A percentile compares a stretch with the other conserved stretches of the same genome.
These are phyloP conservation scores for Juglanconis juglandina DNA, from an alignment of 2,329 filamentous ascomycete genomes.

Conservation along the genomic window DNA sequence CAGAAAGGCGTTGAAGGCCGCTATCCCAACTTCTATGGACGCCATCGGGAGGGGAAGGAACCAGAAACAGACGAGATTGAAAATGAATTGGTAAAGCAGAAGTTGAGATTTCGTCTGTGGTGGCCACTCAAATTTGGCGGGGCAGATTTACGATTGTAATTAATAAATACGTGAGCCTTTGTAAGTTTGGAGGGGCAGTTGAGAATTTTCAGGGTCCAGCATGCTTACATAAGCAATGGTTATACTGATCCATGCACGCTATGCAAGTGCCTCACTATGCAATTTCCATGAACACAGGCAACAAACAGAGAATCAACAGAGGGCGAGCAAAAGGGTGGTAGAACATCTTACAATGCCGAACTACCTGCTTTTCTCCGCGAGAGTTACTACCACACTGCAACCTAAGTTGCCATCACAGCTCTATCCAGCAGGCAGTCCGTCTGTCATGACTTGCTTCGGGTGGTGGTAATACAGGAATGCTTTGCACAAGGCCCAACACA, in stretches of 20 bases:
- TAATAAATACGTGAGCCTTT: neutral
- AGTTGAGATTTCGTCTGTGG: neutral
- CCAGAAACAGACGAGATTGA: neutral
- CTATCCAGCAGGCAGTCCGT: neutral
- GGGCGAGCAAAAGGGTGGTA: neutral
- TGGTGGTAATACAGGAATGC: neutral
- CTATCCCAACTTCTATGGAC: slow-evolving; percentile 52
- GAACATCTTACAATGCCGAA: neutral
- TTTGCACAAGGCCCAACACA: neutral
- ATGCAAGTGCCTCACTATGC: too few species aligned
- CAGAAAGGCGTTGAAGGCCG: slow-evolving; percentile 73
- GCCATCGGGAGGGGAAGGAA: slow-evolving; percentile 4
- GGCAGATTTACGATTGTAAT: neutral
- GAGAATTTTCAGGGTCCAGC: neutral
- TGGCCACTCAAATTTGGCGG: neutral
- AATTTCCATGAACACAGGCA: too few species aligned
- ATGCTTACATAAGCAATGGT: neutral
- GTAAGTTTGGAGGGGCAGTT: neutral
- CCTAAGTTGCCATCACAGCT: neutral
- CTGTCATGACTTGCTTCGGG: neutral
- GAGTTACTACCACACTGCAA: neutral
- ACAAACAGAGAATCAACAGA: neutral
- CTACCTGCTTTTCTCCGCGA: neutral
- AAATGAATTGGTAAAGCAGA: neutral
- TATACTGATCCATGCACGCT: too few species aligned